Conservation (phyloP, 495 filamentous ascomycete species). For the Neurospora tetrasperma region DNA sequence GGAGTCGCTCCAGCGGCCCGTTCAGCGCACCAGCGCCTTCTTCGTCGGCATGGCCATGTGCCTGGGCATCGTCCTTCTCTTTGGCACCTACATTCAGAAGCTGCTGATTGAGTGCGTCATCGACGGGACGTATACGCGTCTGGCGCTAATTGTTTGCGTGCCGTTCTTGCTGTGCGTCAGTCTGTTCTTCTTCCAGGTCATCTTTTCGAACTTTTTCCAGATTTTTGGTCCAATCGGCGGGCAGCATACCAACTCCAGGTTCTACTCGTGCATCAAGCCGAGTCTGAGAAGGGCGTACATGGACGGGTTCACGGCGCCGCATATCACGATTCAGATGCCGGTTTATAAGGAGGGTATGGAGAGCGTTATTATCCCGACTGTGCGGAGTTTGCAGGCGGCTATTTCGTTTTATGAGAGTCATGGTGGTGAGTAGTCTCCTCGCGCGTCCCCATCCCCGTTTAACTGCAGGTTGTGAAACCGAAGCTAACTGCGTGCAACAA, state of each 20-base stretch:
- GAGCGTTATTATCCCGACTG: slow-evolving; percentile 52
- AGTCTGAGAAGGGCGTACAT: slow-evolving; percentile 37
- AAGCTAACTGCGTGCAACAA: too few species aligned
- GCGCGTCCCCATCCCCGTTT: too few species aligned
- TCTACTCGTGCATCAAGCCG: slow-evolving; percentile 56
- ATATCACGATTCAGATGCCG: slow-evolving; percentile 57
- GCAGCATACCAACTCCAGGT: slow-evolving; percentile 56
- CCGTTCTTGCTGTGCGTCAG: slow-evolving; percentile 65
- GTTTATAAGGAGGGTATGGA: slow-evolving; percentile 58
- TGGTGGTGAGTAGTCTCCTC: slow-evolving; percentile 28
- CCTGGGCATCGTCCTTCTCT: slow-evolving; percentile 48
- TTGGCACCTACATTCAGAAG: slow-evolving; percentile 47
- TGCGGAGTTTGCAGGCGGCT: slow-evolving; percentile 52
- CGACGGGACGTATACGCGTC: slow-evolving; percentile 45
- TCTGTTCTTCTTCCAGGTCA: slow-evolving; percentile 59
- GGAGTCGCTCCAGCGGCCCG: slow-evolving; percentile 46
- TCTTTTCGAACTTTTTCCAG: slow-evolving; percentile 58
- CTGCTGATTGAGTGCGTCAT: slow-evolving; percentile 51
- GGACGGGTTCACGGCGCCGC: slow-evolving; percentile 33
- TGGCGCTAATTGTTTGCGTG: slow-evolving; percentile 47
- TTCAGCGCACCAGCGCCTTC: slow-evolving; percentile 51
- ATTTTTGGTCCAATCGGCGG: slow-evolving; percentile 57
- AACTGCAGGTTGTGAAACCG: too few species aligned
- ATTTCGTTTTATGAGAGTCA: slow-evolving; percentile 65
- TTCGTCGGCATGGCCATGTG: slow-evolving; percentile 50